These are phyloP conservation scores for Dothidotthia symphoricarpi DNA, from an alignment of 2,329 filamentous ascomycete species.

Conservation along the genomic window DNA sequence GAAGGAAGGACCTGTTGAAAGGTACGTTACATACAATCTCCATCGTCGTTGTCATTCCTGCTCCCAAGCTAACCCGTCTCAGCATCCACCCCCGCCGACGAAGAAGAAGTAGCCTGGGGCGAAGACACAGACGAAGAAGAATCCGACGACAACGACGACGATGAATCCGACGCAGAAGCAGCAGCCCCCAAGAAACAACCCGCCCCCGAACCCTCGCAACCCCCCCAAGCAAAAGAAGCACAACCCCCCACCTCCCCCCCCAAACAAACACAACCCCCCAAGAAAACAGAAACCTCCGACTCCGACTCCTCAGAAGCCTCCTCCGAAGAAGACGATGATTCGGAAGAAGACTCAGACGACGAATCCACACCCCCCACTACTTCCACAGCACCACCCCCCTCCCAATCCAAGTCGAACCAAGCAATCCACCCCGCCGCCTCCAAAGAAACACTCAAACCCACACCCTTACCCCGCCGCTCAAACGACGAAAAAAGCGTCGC, in stretches of 20 bases:
- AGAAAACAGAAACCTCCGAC: too few species aligned
- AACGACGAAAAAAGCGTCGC: constrained; percentile 75
- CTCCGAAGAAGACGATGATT: constrained; percentile 69
- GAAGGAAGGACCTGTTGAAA: constrained; percentile 84
- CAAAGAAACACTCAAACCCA: constrained; percentile 55
- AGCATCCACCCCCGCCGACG: constrained; percentile 66
- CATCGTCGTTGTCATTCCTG: neutral
- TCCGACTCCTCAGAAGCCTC: too few species aligned
- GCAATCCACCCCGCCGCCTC: constrained; percentile 16
- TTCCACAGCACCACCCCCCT: constrained; percentile 8
- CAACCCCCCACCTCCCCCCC: constrained; percentile 51
- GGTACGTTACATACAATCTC: constrained; percentile 55
- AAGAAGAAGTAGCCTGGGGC: constrained; percentile 68
- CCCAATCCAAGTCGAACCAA: constrained; percentile 18
- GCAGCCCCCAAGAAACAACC: neutral
- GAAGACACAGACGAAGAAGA: constrained; percentile 64
- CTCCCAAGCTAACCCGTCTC: constrained; percentile 1
- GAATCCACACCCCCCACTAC: constrained; percentile 7
- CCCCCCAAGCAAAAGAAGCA: constrained; percentile 56
- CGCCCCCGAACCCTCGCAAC: neutral
- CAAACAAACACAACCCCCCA: constrained; percentile 29
- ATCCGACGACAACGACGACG: constrained; percentile 1
- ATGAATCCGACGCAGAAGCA: constrained; percentile 2
- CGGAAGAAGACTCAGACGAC: constrained; percentile 70
- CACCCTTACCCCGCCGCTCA: constrained; percentile 59